A percentile compares a stretch with the other conserved stretches of the same genome.
Conservation (phyloP, 2,329 filamentous ascomycete species). For the Fusarium sp. region DNA sequence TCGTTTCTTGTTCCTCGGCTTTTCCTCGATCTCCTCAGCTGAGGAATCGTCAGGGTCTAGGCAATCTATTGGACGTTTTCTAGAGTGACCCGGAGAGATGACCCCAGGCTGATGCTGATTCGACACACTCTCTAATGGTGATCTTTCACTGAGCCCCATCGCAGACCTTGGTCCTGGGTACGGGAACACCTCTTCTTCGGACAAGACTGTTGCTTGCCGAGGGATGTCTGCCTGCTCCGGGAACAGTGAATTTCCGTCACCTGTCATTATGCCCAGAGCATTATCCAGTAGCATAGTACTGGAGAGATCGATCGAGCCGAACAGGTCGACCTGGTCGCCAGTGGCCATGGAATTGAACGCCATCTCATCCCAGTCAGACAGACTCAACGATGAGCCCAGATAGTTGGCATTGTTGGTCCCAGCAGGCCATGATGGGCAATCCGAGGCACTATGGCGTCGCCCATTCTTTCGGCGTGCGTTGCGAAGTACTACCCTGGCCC, state of each 20-base stretch:
- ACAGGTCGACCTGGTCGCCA: neutral
- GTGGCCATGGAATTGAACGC: neutral
- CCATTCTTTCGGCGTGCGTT: constrained; percentile 6
- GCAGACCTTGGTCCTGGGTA: neutral
- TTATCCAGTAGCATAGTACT: neutral
- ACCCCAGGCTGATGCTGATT: neutral
- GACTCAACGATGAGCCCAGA: neutral
- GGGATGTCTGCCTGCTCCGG: neutral
- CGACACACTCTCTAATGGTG: neutral
- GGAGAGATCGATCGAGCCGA: neutral
- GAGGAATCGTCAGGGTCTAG: constrained; percentile 14
- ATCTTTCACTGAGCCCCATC: neutral
- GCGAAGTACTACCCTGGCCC: constrained; percentile 7
- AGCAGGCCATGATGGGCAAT: constrained; percentile 1
- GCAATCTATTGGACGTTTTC: constrained; percentile 10
- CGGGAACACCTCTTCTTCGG: constrained; percentile 12
- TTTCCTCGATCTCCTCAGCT: neutral
- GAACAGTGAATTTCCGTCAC: neutral
- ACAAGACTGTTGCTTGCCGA: constrained; percentile 13
- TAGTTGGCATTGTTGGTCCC: neutral
- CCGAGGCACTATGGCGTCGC: constrained; percentile 9
- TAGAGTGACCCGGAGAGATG: neutral
- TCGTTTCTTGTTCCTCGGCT: neutral
- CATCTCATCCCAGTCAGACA: neutral
- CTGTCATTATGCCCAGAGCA: neutral